phyloP scores from a whole-genome alignment of 352 stramenopile species.

The Pythium rishiriense region DNA sequence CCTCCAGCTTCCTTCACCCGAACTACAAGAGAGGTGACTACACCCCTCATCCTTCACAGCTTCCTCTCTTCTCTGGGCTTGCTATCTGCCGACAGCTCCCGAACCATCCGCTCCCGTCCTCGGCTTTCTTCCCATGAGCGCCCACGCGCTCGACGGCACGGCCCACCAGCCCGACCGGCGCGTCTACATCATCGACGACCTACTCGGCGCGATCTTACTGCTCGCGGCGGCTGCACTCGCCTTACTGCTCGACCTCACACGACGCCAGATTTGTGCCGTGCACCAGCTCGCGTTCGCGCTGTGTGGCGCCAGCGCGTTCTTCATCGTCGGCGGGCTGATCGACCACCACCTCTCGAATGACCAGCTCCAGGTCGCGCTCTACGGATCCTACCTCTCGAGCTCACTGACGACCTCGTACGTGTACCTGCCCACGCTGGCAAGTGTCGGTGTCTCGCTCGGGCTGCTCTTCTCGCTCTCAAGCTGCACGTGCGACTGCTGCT shows the following conservation, averaged over 20 bases:
- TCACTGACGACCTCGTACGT: conserved; percentile 59
- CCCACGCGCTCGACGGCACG: conserved; percentile 1
- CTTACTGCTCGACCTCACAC: conserved; percentile 67
- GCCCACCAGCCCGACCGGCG: conserved; percentile 31
- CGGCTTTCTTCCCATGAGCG: not conserved
- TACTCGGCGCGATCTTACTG: conserved; percentile 65
- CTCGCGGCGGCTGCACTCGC: conserved; percentile 47
- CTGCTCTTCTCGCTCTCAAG: conserved; percentile 49
- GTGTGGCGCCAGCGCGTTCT: conserved; percentile 44
- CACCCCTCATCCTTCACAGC: not conserved
- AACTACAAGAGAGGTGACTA: too few relatives aligned
- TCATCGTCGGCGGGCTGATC: conserved; percentile 68
- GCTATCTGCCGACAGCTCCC: not conserved
- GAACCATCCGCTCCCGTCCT: not conserved
- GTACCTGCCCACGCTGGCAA: conserved; percentile 51
- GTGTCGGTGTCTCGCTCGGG: conserved; percentile 36
- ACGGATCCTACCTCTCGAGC: conserved; percentile 53
- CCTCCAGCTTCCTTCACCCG: too few relatives aligned
- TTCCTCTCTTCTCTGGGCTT: not conserved
- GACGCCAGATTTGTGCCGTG: conserved; percentile 61
- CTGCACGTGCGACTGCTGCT: conserved; percentile 75
- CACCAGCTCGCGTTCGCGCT: conserved; percentile 75
- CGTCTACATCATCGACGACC: conserved; percentile 75
- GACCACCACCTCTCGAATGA: conserved; percentile 75
- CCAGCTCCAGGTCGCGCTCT: conserved; percentile 69